Base-by-base conservation (phyloP, 768 basidiomycete species). In the Hydnomerulius pinastri region DNA sequence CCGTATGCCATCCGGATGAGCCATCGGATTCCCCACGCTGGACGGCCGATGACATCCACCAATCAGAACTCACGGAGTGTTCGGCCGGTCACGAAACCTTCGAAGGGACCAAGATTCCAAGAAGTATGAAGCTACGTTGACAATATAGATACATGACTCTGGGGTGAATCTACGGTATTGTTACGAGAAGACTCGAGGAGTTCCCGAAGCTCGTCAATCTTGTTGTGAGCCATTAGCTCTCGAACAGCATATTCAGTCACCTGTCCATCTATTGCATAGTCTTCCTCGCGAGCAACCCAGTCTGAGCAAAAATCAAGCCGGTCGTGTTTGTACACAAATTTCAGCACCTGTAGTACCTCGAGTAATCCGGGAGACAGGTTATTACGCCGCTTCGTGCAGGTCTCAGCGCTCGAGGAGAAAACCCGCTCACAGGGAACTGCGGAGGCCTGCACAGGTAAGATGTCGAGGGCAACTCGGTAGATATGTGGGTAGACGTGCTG, bases 271-370 rank as follows among this genome's bases (percentile, higher is more conserved):
- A 48, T 32, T 8, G 36, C 27, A 20, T 30, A 48, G 37, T 53
- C 46, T 23, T 39, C 30, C 24, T 48, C 32, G 11, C 24, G 30
- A 37, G 46, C 28, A 21, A 57, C 44, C 15, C 62, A 42, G 17
- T 53, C 53, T 13, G 45, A 42, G 2, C 48, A 50, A 36, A 66
- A 66, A 42, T 59, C 41, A 10, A 69, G 54, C 4, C 64, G 36
- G 5, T 64, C 56, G 43, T 13, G 60, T 61, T 15, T 54, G 48
- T 57, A 66, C 23, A 58, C 46, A 37, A 48, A 66, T 46, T 70
- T 71, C 15, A 66, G 56, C 4, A 71, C 48, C 54, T 71, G 69
- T 24, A 51, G 32, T 0, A 21, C 42, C 33, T 51, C 50, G 6
- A 51, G 13, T 23, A 51, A 47, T 2, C 30, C 30, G 3, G 30